A percentile compares a stretch with the other conserved stretches of the same genome.
Conservation (phyloP, 768 basidiomycete genomes). For the Phylloporus sp. region DNA sequence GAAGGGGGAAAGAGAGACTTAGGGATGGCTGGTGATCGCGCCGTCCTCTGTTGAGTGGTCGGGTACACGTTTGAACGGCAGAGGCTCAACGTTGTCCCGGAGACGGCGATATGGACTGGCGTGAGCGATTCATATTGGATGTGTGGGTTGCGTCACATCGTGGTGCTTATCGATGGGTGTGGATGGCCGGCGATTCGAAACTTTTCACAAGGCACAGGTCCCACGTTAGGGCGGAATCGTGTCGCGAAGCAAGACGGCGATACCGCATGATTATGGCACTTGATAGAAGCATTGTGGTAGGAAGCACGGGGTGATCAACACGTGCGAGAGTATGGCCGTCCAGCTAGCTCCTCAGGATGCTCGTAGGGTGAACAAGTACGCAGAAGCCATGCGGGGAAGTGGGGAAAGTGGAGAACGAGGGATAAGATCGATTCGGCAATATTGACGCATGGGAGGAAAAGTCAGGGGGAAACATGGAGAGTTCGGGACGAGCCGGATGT, state of each 20-base stretch:
- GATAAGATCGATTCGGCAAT: too few relatives aligned
- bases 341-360: too few relatives aligned
- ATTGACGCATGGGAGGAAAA: too few relatives aligned
- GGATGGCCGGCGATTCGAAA: neutral
- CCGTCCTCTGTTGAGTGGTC: neutral
- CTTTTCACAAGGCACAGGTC: slow-evolving; percentile 9
- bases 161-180: slow-evolving; percentile 4
- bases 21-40: neutral
- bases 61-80: neutral
- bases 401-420: too few relatives aligned
- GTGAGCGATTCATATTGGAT: neutral
- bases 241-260: slow-evolving; percentile 12
- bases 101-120: neutral
- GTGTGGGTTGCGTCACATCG: neutral
- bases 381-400: too few relatives aligned
- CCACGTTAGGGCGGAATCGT: slow-evolving; percentile 6
- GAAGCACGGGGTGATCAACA: slow-evolving; percentile 21
- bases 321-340: too few relatives aligned
- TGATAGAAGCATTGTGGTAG: slow-evolving; percentile 18
- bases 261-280: slow-evolving; percentile 19
- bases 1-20: neutral
- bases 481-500: too few relatives aligned
- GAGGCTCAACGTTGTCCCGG: slow-evolving; percentile 4
- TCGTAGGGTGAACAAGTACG: too few relatives aligned
- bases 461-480: too few relatives aligned